Conservation (phyloP, 495 filamentous ascomycete genomes). For the Penicillium cinerascens region DNA sequence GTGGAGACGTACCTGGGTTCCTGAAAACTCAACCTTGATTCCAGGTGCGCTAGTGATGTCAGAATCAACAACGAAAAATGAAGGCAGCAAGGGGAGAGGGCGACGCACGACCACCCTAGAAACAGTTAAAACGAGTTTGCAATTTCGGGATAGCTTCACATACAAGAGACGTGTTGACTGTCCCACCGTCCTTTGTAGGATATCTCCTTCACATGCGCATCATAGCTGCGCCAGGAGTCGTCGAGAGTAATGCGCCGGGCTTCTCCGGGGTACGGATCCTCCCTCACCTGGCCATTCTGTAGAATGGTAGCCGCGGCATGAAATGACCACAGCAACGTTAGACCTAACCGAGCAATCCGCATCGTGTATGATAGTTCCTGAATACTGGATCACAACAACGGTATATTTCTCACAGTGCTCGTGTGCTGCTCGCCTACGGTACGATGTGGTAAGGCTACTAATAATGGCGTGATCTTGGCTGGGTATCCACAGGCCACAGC, state of each 20-base stretch:
- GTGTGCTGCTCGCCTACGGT: not conserved
- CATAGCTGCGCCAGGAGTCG: slow-evolving; percentile 48
- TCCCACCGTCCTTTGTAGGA: slow-evolving; percentile 71
- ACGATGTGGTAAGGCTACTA: slow-evolving; percentile 12
- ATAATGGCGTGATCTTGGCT: slow-evolving; percentile 19
- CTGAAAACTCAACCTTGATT: slow-evolving; percentile 62
- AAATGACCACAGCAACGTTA: slow-evolving; percentile 15
- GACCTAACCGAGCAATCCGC: slow-evolving; percentile 11
- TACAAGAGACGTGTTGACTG: slow-evolving; percentile 62
- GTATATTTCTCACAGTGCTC: slow-evolving; percentile 4
- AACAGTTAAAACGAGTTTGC: slow-evolving; percentile 8
- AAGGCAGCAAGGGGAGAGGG: not conserved
- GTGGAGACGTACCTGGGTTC: slow-evolving; percentile 42
- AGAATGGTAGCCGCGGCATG: slow-evolving; percentile 48
- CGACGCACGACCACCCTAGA: slow-evolving; percentile 43
- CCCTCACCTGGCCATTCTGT: slow-evolving; percentile 58
- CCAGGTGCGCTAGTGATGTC: slow-evolving; percentile 48
- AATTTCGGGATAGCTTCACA: slow-evolving; percentile 24
- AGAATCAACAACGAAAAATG: not conserved
- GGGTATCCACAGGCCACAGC: not conserved
- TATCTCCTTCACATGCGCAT: slow-evolving; percentile 54
- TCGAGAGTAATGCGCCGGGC: slow-evolving; percentile 21
- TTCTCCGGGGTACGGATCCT: slow-evolving; percentile 36
- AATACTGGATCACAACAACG: slow-evolving; percentile 1
- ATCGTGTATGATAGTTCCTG: slow-evolving; percentile 7